These are phyloP conservation scores for Chalaropsis ovoidea DNA, from an alignment of 2,329 filamentous ascomycete genomes.

Conservation along the genomic window DNA sequence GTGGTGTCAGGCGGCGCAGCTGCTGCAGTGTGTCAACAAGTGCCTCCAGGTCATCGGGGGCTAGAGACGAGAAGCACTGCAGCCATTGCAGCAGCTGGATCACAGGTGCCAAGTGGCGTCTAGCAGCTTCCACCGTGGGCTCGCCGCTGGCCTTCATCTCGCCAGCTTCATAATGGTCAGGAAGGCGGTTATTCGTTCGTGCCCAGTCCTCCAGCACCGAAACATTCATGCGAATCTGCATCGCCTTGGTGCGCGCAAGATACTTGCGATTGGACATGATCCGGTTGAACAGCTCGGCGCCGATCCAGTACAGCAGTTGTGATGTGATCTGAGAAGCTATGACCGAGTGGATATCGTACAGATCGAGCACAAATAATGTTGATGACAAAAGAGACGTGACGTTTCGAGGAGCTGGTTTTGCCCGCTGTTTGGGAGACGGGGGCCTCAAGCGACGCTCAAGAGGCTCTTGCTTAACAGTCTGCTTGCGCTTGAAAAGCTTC, in stretches of 20 bases:
- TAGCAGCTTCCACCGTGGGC: conserved; percentile 71
- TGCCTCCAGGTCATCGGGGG: conserved; percentile 73
- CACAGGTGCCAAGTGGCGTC: conserved; percentile 76
- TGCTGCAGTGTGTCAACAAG: conserved; percentile 83
- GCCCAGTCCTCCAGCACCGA: conserved; percentile 95
- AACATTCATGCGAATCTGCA: conserved; percentile 99
- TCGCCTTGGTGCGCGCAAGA: conserved; percentile 89
- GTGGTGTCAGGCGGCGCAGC: conserved; percentile 69
- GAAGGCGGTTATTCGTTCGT: conserved; percentile 79
- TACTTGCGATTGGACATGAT: conserved; percentile 96
- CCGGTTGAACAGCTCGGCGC: conserved; percentile 91
- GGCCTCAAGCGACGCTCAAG: conserved; percentile 83
- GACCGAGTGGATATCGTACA: conserved; percentile 98
- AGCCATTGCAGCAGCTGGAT: conserved; percentile 95
- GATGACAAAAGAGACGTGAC: conserved; percentile 92
- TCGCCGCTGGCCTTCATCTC: conserved; percentile 79
- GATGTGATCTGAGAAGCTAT: conserved; percentile 86
- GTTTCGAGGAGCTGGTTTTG: conserved; percentile 85
- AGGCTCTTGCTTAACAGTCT: conserved; percentile 81
- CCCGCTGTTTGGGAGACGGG: conserved; percentile 83
- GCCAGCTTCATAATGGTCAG: conserved; percentile 90
- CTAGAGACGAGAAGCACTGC: conserved; percentile 91
- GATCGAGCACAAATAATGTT: conserved; percentile 88
- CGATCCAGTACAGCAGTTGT: conserved; percentile 91
- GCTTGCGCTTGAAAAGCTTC: conserved; percentile 90